Conservation (phyloP, 176 grass and related monocot species). For the Oryza nivara region DNA sequence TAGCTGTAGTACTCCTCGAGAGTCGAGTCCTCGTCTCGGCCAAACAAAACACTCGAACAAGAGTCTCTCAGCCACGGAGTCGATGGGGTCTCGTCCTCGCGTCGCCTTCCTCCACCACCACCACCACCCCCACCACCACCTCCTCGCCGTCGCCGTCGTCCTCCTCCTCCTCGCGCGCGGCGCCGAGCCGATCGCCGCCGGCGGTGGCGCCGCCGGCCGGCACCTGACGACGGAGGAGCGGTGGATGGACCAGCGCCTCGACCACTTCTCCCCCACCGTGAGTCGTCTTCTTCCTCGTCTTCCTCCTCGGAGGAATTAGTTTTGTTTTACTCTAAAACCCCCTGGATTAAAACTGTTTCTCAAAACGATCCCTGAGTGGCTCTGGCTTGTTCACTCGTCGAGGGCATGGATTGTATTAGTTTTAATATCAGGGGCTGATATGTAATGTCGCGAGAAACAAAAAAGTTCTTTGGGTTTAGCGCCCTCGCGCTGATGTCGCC, state of each 20-base stretch:
- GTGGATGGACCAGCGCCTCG: constrained; percentile 85
- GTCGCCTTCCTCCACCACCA: constrained; percentile 21
- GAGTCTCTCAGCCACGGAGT: constrained; percentile 2
- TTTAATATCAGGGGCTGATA: background rate
- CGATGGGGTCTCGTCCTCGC: constrained; percentile 25
- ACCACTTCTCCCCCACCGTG: constrained; percentile 95
- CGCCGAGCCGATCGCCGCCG: constrained; percentile 25
- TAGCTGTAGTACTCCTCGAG: too few species aligned
- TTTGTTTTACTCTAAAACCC: background rate
- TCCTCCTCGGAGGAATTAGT: background rate
- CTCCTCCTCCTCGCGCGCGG: constrained; percentile 27
- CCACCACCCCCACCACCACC: background rate
- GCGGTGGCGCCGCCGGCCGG: constrained; percentile 1
- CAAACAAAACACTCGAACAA: background rate
- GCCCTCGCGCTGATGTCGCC: background rate
- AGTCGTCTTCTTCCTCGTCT: background rate
- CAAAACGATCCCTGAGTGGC: background rate
- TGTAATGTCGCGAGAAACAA: background rate
- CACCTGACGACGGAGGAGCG: constrained; percentile 70
- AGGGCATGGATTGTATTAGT: background rate
- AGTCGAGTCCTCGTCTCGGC: background rate
- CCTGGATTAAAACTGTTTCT: background rate
- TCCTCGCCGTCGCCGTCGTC: constrained; percentile 8
- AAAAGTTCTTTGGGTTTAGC: background rate
- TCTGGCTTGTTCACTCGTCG: background rate